Percentiles rank a stretch among this genome's conserved stretches.
Evolutionary conservation across 1,139 yeast species (phyloP).

Genomic region (Ogataea hybrid): DNA sequence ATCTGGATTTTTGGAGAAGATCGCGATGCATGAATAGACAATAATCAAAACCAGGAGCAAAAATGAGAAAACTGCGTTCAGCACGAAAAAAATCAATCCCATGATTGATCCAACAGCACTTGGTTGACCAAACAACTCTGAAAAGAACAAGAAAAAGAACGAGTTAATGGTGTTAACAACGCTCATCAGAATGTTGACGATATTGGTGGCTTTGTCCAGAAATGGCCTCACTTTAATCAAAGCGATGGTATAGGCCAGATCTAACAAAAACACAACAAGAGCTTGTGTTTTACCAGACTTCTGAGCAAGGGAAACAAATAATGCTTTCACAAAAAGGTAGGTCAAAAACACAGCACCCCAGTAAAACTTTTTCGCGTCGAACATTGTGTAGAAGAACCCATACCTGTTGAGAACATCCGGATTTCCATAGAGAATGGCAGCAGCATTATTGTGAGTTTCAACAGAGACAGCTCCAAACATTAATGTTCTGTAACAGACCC

Average conservation of each 20-base stretch:
- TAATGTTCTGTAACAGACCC: constrained; percentile 59
- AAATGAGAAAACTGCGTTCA: constrained; percentile 75
- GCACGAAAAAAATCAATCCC: constrained; percentile 78
- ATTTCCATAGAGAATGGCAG: constrained; percentile 75
- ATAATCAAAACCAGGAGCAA: constrained; percentile 61
- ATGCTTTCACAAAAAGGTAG: constrained; percentile 55
- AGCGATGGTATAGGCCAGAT: constrained; percentile 57
- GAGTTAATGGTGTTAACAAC: constrained; percentile 67
- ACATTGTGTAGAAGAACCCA: constrained; percentile 84
- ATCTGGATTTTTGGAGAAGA: constrained; percentile 75
- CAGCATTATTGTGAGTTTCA: constrained; percentile 60
- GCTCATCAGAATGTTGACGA: constrained; percentile 61
- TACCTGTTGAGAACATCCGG: constrained; percentile 60
- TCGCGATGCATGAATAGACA: constrained; percentile 52
- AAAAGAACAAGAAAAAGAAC: constrained; percentile 70
- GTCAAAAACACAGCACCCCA: constrained; percentile 60
- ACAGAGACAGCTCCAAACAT: constrained; percentile 57
- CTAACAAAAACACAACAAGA: constrained; percentile 60
- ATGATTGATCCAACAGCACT: constrained; percentile 66
- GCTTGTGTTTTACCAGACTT: constrained; percentile 69
- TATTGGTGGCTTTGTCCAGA: constrained; percentile 70
- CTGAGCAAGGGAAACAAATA: constrained; percentile 70
- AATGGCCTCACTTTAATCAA: constrained; percentile 62
- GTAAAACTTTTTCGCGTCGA: constrained; percentile 71
- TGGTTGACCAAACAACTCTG: constrained; percentile 68